Percentiles rank a stretch among this genome's conserved stretches.
Evolutionary conservation across 306 rosid genomes (phyloP).

Genomic region (Neltuma alba): DNA sequence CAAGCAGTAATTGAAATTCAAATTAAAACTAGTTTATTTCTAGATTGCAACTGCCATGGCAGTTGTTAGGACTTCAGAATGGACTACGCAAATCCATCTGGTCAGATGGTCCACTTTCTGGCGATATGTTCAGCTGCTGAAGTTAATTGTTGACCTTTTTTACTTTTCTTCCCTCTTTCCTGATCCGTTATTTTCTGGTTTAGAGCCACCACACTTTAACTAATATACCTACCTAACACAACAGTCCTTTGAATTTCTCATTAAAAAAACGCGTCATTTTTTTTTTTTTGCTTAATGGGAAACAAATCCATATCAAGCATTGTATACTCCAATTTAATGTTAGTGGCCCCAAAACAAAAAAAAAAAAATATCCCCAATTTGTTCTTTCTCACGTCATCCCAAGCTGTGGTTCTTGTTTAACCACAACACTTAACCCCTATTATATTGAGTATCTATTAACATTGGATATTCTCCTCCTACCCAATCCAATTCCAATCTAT

Average conservation of each 20-base stretch:
- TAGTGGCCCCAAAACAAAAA: background rate
- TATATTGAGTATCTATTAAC: background rate
- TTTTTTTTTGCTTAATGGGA: background rate
- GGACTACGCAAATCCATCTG: background rate
- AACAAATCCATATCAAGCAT: background rate
- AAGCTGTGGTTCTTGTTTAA: background rate
- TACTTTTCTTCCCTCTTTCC: background rate
- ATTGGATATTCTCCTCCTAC: background rate
- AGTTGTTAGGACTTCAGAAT: background rate
- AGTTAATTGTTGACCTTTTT: background rate
- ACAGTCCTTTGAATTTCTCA: background rate
- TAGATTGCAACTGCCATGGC: background rate
- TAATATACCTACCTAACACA: constrained; percentile 18
- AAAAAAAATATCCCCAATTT: background rate
- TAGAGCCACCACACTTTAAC: background rate
- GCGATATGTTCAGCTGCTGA: background rate
- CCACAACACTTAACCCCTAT: background rate
- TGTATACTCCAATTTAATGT: background rate
- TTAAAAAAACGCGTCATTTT: background rate
- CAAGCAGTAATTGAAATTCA: background rate
- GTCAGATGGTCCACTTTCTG: background rate
- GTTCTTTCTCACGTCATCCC: background rate
- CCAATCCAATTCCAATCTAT: background rate
- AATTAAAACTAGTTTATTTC: background rate
- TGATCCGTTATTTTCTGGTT: background rate